Percentiles rank a stretch among this genome's conserved stretches.
Conservation (phyloP, 768 basidiomycete genomes). For the Clavulina sp. region DNA sequence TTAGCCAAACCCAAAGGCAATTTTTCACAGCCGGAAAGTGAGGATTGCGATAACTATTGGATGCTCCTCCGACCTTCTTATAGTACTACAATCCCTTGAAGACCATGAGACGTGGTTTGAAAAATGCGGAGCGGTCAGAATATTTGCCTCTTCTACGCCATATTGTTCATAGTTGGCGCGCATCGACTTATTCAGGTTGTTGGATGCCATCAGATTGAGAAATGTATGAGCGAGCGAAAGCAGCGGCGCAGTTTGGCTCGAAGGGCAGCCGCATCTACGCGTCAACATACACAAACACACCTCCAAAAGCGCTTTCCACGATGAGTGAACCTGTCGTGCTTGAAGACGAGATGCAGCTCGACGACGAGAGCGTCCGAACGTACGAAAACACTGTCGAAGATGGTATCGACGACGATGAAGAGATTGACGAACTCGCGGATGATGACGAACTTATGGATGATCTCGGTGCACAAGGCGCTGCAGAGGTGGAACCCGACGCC, state of each 20-base stretch:
- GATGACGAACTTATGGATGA: too few relatives aligned
- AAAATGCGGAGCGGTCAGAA: neutral
- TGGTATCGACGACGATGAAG: neutral
- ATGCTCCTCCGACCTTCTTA: slow-evolving; percentile 41
- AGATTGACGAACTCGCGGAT: neutral
- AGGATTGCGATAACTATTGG: slow-evolving; percentile 53
- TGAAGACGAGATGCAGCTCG: neutral
- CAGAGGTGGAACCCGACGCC: too few relatives aligned
- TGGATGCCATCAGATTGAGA: neutral
- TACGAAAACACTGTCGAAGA: neutral
- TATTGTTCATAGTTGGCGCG: slow-evolving; percentile 31
- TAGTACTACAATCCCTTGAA: slow-evolving; percentile 42
- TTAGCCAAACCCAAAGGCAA: slow-evolving; percentile 36
- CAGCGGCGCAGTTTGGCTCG: too few relatives aligned
- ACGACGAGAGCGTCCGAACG: neutral
- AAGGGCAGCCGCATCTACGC: neutral
- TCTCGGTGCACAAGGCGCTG: too few relatives aligned
- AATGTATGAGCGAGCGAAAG: neutral
- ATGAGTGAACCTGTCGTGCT: neutral
- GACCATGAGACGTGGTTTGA: too few relatives aligned
- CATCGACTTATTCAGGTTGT: slow-evolving; percentile 23
- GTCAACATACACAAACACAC: neutral
- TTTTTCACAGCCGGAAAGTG: slow-evolving; percentile 50
- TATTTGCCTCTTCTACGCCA: slow-evolving; percentile 41
- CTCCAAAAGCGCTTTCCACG: too few relatives aligned